phyloP scores from a whole-genome alignment of 345 rosid species.

The Eucalyptus urophylla region DNA sequence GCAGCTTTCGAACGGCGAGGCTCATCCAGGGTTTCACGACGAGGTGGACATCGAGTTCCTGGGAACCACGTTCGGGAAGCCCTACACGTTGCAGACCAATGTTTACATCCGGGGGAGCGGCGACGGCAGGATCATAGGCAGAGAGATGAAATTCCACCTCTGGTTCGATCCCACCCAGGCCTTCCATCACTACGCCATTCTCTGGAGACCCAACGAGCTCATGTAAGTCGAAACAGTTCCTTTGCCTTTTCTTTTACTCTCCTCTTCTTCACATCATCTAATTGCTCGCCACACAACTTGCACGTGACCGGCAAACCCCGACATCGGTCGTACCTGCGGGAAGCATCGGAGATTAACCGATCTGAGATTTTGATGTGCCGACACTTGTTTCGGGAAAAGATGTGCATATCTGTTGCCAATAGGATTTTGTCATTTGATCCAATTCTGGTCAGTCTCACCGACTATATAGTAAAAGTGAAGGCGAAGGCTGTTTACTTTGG shows the following conservation, averaged over 20 bases:
- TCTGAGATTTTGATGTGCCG: neutral
- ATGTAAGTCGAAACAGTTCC: conserved; percentile 36
- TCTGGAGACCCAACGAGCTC: conserved; percentile 89
- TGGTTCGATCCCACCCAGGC: conserved; percentile 90
- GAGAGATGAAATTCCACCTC: conserved; percentile 85
- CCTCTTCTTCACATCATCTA: neutral
- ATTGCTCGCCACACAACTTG: neutral
- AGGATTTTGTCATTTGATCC: neutral
- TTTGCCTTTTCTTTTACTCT: neutral
- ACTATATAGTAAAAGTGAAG: neutral
- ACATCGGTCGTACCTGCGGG: neutral
- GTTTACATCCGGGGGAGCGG: conserved; percentile 96
- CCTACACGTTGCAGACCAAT: conserved; percentile 90
- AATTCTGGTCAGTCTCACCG: neutral
- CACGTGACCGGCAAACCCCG: neutral
- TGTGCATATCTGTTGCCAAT: neutral
- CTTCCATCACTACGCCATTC: conserved; percentile 86
- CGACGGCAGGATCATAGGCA: conserved; percentile 79
- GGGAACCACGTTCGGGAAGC: conserved; percentile 90
- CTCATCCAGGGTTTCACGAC: conserved; percentile 83
- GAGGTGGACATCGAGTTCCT: conserved; percentile 95
- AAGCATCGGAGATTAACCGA: neutral
- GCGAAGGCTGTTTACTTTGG: neutral
- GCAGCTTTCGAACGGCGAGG: conserved; percentile 85
- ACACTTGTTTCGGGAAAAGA: neutral